phyloP scores from a whole-genome alignment of 2,329 filamentous ascomycete species.

The Endoconidiophora laricicola region DNA sequence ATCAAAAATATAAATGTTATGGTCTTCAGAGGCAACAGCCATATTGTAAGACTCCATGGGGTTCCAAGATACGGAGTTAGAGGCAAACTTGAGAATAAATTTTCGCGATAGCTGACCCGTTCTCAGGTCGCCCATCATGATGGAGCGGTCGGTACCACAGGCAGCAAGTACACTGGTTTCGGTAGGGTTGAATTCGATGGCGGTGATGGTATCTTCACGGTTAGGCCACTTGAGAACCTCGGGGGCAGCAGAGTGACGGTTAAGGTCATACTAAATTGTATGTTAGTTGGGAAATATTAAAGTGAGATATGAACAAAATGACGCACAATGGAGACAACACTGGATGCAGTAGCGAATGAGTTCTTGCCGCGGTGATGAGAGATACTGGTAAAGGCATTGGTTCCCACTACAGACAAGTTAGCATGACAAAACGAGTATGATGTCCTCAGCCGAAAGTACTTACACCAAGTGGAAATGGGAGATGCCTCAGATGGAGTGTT shows the following conservation, averaged over 20 bases:
- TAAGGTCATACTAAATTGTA: conserved; percentile 53
- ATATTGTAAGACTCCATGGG: conserved; percentile 96
- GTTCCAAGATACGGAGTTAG: conserved; percentile 79
- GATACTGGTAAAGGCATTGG: conserved; percentile 65
- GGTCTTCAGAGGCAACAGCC: conserved; percentile 83
- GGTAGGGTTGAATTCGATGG: conserved; percentile 78
- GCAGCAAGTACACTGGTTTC: conserved; percentile 85
- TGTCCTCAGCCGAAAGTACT: neutral
- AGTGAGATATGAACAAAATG: neutral
- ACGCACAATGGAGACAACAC: conserved; percentile 50
- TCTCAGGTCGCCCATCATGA: conserved; percentile 84
- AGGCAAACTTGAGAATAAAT: conserved; percentile 64
- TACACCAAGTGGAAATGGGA: conserved; percentile 62
- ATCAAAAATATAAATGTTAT: conserved; percentile 79
- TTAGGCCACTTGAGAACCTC: conserved; percentile 80
- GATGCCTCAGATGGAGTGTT: conserved; percentile 48
- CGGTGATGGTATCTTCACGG: conserved; percentile 74
- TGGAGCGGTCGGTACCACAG: conserved; percentile 65
- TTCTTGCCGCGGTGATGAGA: conserved; percentile 67
- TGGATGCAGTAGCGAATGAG: conserved; percentile 64
- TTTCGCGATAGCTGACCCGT: conserved; percentile 72
- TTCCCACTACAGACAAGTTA: conserved; percentile 33
- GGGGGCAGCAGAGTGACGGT: conserved; percentile 61
- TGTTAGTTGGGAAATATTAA: neutral
- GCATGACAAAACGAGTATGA: neutral